Conservation (phyloP, 768 basidiomycete species). For the Tylopilus plumbeoviolaceoides region DNA sequence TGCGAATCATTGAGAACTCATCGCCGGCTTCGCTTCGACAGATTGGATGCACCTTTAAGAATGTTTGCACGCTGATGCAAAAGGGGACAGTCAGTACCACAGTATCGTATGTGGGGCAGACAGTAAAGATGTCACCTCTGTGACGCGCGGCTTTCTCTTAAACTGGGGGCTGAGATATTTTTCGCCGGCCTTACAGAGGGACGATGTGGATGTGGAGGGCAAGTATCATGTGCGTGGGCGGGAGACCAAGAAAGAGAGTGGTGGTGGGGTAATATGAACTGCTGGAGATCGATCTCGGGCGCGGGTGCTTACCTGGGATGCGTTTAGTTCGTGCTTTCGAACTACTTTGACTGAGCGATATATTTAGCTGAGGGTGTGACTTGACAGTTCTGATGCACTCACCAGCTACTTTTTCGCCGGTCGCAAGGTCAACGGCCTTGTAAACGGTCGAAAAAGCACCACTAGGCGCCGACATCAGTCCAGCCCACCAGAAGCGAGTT, state of each 20-base stretch:
- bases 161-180: conserved; percentile 92
- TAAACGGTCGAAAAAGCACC: conserved; percentile 99
- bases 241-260: conserved; percentile 18
- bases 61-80: conserved; percentile 79
- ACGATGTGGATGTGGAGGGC: conserved; percentile 16
- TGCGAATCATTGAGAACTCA: conserved; percentile 27
- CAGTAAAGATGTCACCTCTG: conserved; percentile 67
- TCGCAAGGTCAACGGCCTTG: conserved; percentile 75
- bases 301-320: conserved; percentile 73
- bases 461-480: conserved; percentile 36
- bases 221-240: conserved; percentile 10
- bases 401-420: conserved; percentile 82
- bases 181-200: conserved; percentile 68
- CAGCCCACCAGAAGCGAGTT: conserved; percentile 2
- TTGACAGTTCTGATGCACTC: conserved; percentile 14
- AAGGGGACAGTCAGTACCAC: conserved; percentile 16
- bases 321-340: conserved; percentile 87
- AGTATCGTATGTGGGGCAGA: conserved; percentile 16
- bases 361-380: conserved; percentile 4
- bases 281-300: conserved; percentile 19
- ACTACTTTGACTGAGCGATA: conserved; percentile 78
- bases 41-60: conserved; percentile 64
- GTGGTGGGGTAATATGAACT: conserved; percentile 24
- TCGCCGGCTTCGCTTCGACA: not conserved
- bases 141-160: conserved; percentile 96